Conservation (phyloP, 345 rosid species). For the Melaleuca quinquenervia region DNA sequence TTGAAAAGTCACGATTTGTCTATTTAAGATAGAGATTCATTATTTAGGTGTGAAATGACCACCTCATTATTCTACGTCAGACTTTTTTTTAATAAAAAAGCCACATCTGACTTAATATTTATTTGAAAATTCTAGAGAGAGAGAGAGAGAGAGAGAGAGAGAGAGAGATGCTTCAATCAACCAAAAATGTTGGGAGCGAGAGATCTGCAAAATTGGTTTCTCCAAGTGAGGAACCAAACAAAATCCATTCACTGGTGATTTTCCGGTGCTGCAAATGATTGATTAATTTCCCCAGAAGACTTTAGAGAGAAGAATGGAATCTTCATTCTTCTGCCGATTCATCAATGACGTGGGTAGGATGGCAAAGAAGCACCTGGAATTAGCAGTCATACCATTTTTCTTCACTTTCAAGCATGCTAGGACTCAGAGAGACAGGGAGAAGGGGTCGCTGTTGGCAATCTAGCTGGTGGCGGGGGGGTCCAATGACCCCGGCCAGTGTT, state of each 20-base stretch:
- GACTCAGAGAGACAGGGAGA: background rate
- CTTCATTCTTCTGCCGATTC: background rate
- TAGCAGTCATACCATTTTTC: background rate
- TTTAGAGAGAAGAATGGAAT: background rate
- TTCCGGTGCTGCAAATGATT: background rate
- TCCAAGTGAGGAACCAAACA: background rate
- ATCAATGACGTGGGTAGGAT: background rate
- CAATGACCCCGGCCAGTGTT: background rate
- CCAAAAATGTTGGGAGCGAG: background rate
- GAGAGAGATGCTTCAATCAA: background rate
- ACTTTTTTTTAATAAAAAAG: no score
- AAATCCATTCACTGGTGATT: background rate
- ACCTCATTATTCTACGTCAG: no score
- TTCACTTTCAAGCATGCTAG: background rate
- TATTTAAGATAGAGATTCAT: no score
- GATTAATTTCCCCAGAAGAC: background rate
- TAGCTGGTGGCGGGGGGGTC: no score
- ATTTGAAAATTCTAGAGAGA: background rate
- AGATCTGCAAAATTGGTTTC: background rate
- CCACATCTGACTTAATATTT: no score
- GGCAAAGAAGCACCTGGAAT: background rate
- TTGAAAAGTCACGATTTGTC: no score
- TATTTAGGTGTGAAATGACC: no score
- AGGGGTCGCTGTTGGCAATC: background rate
- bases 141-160: background rate